Base-by-base conservation (phyloP, 2,329 filamentous ascomycete species). In the Juglanconis sp. region DNA sequence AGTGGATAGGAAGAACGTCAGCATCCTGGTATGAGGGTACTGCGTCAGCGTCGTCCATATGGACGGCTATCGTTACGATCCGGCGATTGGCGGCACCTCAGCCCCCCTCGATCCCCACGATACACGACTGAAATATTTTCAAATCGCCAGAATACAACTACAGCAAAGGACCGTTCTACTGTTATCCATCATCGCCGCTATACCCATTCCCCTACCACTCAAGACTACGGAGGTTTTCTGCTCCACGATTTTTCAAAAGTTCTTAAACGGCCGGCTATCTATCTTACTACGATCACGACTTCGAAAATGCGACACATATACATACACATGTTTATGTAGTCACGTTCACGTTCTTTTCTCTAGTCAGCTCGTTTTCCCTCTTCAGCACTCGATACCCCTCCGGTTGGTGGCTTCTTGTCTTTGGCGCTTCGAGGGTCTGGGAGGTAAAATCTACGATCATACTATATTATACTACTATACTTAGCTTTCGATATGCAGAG, bases 1-100 rank as follows among this genome's bases (percentile, higher is more conserved):
- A 1, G 86, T 89, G 51, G 77, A 80, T 57, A 80, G 88, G 65
- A 89, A 90, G 68, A 84, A 81, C 59, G 78, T 87, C 52, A 85
- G 81, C 62, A 88, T 90, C 61, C 75, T 76, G 17, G 79, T 88
- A 17, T 86, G 70, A 66, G 30, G 34, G 32, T 7, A 24, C 44
- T 31, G 42, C 11, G 38, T 15, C 38, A 9, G 10, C 38, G n/a
- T 42, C 10, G 4, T 42, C 38, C 10, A 4, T 5, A 42, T 15
- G 6, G 38, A 15, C 38, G 38, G n/a, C 4, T 17, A 48, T 17
- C 7, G 13, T 10, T 8, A 24, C 32, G 17, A 11, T 42, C 30
- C 24, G 15, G 9, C 34, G 15, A 42, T 8, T 17, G 15, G 50
- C 15, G 13, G 46, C 7, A 44, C 11, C 31, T 54, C 4, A 24